phyloP scores from a whole-genome alignment of 805 yeast genomes.

The Pichia manshurica region DNA sequence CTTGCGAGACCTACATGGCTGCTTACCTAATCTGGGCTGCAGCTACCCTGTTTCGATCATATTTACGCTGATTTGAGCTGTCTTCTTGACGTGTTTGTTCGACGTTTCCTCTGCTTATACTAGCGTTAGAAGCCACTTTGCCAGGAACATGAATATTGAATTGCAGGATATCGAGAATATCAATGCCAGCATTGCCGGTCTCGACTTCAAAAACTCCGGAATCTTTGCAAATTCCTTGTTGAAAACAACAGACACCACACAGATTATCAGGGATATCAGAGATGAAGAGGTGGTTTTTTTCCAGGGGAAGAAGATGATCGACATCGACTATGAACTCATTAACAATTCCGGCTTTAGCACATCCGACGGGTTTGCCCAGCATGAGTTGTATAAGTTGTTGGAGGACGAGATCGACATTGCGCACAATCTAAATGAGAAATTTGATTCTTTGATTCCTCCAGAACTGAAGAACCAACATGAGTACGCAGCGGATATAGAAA shows the following conservation, averaged over 20 bases:
- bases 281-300: conserved; percentile 14
- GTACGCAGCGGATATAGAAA: neutral
- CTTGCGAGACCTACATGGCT: no score
- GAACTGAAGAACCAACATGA: neutral
- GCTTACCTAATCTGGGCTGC: no score
- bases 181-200: no score
- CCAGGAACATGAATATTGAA: no score
- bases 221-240: conserved; percentile 16
- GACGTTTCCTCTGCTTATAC: no score
- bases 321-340: conserved; percentile 13
- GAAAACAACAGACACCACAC: conserved; percentile 14
- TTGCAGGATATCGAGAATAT: no score
- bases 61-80: no score
- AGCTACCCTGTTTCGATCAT: no score
- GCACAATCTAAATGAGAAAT: neutral
- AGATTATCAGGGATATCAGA: conserved; percentile 14
- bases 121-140: no score
- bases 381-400: conserved; percentile 5
- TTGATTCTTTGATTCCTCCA: neutral
- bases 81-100: no score
- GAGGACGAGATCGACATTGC: conserved; percentile 1
- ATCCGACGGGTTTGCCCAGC: conserved; percentile 4
- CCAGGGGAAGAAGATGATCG: conserved; percentile 10
- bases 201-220: conserved; percentile 7
- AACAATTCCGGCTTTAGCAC: conserved; percentile 4